A percentile compares a stretch with the other conserved stretches of the same genome.
Evolutionary conservation across 75 land plant genomes (phyloP).

Genomic region (Cupressus sempervirens): DNA sequence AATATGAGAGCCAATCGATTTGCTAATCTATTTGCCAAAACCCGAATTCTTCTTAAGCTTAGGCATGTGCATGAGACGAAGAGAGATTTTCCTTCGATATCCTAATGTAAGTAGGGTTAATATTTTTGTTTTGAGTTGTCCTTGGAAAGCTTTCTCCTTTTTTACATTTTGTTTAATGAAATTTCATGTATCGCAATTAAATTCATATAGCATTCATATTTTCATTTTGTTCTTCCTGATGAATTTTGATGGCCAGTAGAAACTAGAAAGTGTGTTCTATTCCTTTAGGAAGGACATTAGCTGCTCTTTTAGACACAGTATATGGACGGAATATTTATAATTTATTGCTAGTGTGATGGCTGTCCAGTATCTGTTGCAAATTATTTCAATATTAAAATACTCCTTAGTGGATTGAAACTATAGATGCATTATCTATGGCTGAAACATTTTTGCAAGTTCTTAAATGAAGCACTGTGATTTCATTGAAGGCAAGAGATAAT

Average conservation of each 20-base stretch:
- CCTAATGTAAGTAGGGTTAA: background rate
- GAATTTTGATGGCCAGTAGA: background rate
- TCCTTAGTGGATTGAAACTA: no score
- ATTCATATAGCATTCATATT: background rate
- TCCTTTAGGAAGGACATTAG: background rate
- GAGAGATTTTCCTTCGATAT: background rate
- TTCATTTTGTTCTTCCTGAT: background rate
- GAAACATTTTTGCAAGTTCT: background rate
- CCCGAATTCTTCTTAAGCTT: no score
- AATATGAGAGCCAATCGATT: no score
- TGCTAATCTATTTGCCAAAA: no score
- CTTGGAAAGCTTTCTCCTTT: no score
- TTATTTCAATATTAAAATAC: background rate
- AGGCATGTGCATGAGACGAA: background rate
- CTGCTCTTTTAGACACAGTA: no score
- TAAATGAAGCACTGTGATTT: background rate
- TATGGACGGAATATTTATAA: background rate
- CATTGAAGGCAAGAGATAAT: background rate
- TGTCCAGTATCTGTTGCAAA: background rate
- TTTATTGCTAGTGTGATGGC: background rate
- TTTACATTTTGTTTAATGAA: no score
- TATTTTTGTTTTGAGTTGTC: background rate
- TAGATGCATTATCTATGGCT: background rate
- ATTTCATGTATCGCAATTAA: background rate
- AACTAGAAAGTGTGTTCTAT: background rate